Conservation (phyloP, 1,139 yeast genomes). For the Geotrichum phurueaensis region DNA sequence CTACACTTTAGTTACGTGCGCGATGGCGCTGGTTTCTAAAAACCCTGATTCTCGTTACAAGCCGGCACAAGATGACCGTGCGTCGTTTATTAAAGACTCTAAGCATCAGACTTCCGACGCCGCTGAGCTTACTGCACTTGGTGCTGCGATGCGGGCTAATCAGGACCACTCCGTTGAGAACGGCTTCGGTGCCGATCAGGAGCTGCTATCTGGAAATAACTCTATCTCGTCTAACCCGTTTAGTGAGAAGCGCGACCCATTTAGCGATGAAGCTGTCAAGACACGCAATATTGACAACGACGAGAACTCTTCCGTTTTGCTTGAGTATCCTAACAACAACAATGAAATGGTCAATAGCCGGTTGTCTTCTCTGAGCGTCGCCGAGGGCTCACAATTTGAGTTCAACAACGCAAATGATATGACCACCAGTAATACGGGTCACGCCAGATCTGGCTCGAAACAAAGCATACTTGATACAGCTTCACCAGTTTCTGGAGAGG, state of each 20-base stretch:
- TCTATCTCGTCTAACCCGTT: not conserved
- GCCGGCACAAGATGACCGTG: constrained; percentile 94
- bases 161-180: constrained; percentile 25
- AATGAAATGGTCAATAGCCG: not conserved
- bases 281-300: not conserved
- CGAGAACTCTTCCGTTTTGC: not conserved
- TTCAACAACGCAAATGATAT: not conserved
- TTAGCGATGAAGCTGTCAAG: not conserved
- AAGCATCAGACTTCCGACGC: constrained; percentile 43
- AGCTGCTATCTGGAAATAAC: not conserved
- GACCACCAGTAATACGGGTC: not conserved
- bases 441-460: not conserved
- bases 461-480: not conserved
- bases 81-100: constrained; percentile 63
- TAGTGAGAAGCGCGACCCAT: not conserved
- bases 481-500: not conserved
- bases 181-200: not conserved
- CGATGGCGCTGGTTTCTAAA: constrained; percentile 74
- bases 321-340: not conserved
- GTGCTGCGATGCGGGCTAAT: constrained; percentile 74
- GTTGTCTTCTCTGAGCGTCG: constrained; percentile 2
- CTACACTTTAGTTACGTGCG: constrained; percentile 71
- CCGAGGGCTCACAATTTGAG: not conserved
- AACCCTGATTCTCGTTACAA: constrained; percentile 93
- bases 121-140: constrained; percentile 74